Evolutionary conservation across 2,329 filamentous ascomycete species (phyloP).

Genomic region (Epichloe baconii): DNA sequence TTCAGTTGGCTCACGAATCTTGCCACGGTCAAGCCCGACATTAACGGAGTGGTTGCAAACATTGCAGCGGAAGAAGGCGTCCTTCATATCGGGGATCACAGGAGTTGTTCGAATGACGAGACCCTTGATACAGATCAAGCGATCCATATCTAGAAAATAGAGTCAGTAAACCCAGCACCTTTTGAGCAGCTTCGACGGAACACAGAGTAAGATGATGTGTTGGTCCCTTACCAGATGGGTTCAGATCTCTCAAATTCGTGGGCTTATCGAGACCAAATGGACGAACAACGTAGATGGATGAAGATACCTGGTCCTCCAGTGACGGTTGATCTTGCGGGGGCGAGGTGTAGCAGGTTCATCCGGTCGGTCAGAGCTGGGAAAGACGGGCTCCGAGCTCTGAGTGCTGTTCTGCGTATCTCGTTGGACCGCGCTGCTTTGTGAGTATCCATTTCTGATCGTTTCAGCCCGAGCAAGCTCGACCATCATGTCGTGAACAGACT

Average conservation of each 20-base stretch:
- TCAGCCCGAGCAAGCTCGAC: slow-evolving; percentile 75
- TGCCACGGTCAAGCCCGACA: slow-evolving; percentile 86
- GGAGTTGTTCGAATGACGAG: slow-evolving; percentile 91
- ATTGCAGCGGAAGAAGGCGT: slow-evolving; percentile 93
- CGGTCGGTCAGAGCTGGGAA: slow-evolving; percentile 66
- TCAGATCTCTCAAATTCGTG: slow-evolving; percentile 86
- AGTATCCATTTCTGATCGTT: slow-evolving; percentile 53
- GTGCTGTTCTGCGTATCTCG: slow-evolving; percentile 30
- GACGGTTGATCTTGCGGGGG: slow-evolving; percentile 36
- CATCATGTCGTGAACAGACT: slow-evolving; percentile 85
- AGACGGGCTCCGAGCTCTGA: slow-evolving; percentile 61
- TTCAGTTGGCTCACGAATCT: slow-evolving; percentile 85
- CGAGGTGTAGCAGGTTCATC: slow-evolving; percentile 29
- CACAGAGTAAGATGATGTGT: not conserved
- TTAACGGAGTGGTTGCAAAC: slow-evolving; percentile 84
- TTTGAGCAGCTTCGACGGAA: not conserved
- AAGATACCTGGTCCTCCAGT: slow-evolving; percentile 69
- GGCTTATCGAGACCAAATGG: slow-evolving; percentile 79
- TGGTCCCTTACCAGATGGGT: slow-evolving; percentile 53
- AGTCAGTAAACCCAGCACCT: not conserved
- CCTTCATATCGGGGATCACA: slow-evolving; percentile 97
- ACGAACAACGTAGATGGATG: slow-evolving; percentile 70
- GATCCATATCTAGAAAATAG: slow-evolving; percentile 64
- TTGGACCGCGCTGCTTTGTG: slow-evolving; percentile 42
- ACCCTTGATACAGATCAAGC: slow-evolving; percentile 87